Percentiles rank a stretch among this genome's conserved stretches.
Conservation (phyloP, 108 stramenopile genomes). For the Cyclotella cryptica region DNA sequence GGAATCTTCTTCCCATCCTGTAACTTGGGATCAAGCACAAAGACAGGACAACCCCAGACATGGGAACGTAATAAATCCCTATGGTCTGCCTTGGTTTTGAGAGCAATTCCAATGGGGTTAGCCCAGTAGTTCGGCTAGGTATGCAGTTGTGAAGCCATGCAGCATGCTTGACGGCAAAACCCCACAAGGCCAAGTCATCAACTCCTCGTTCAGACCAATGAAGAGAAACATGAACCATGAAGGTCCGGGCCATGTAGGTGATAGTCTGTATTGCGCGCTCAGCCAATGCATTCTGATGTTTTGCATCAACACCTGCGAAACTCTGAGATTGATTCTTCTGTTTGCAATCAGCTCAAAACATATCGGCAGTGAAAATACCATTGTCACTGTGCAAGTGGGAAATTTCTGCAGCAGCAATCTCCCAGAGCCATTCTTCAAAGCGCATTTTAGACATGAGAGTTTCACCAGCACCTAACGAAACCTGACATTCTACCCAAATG, state of each 20-base stretch:
- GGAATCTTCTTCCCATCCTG: slow-evolving; percentile 56
- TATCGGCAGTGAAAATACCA: slow-evolving; percentile 26
- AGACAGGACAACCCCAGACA: slow-evolving; percentile 53
- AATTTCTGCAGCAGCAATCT: slow-evolving; percentile 18
- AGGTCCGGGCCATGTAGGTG: slow-evolving; percentile 27
- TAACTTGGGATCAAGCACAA: slow-evolving; percentile 43
- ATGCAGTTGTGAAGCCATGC: slow-evolving; percentile 43
- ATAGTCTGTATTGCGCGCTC: neutral
- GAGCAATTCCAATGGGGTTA: slow-evolving; percentile 30
- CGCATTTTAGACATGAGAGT: slow-evolving; percentile 44
- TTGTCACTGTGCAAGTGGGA: slow-evolving; percentile 47
- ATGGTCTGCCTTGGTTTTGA: neutral
- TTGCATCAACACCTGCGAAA: slow-evolving; percentile 8
- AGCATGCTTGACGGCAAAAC: slow-evolving; percentile 57
- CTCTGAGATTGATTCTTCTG: slow-evolving; percentile 9
- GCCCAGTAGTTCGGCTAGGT: slow-evolving; percentile 6
- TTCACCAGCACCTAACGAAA: slow-evolving; percentile 31
- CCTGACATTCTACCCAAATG: slow-evolving; percentile 24
- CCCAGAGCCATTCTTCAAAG: slow-evolving; percentile 40
- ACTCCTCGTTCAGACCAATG: slow-evolving; percentile 37
- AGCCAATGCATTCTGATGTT: neutral
- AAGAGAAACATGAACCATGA: slow-evolving; percentile 48
- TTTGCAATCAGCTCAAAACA: slow-evolving; percentile 6
- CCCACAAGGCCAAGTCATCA: slow-evolving; percentile 43
- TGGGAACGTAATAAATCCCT: slow-evolving; percentile 11